A percentile compares a stretch with the other conserved stretches of the same genome.
Conservation (phyloP, 768 basidiomycete species). For the Peribolospora baueri region DNA sequence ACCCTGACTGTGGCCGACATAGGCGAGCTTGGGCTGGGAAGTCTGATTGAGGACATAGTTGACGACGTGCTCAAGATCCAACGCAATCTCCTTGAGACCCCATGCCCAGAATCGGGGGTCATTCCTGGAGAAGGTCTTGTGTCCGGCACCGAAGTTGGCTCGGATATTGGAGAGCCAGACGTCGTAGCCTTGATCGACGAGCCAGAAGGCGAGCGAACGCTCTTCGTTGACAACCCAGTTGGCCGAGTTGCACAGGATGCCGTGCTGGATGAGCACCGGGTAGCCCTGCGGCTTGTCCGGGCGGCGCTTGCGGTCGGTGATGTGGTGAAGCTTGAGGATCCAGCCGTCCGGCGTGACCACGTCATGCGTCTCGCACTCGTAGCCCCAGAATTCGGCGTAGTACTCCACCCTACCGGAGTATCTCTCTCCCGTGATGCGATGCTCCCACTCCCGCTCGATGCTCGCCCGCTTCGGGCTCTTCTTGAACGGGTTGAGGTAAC, state of each 20-base stretch:
- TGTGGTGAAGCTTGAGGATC: constrained; percentile 12
- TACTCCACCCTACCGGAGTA: constrained; percentile 22
- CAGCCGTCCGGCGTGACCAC: constrained; percentile 27
- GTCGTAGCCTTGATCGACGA: constrained; percentile 19
- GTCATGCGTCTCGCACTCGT: constrained; percentile 24
- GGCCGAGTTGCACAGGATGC: constrained; percentile 22
- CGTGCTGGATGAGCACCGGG: not conserved
- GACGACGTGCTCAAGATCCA: constrained; percentile 26
- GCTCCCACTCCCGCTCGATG: constrained; percentile 21
- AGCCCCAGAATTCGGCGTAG: constrained; percentile 14
- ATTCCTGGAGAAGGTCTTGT: constrained; percentile 11
- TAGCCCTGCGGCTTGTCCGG: no score
- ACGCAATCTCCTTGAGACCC: constrained; percentile 22
- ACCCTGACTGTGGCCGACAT: constrained; percentile 28
- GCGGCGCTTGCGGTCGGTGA: constrained; percentile 6
- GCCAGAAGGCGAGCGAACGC: constrained; percentile 26
- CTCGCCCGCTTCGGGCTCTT: constrained; percentile 20
- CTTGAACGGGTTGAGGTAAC: constrained; percentile 12
- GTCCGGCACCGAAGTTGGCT: constrained; percentile 24
- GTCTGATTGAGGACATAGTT: constrained; percentile 22
- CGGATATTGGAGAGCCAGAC: constrained; percentile 14
- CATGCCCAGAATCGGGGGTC: constrained; percentile 9
- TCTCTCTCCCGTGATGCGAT: constrained; percentile 20
- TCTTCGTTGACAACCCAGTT: constrained; percentile 28
- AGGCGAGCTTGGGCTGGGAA: constrained; percentile 18